phyloP scores from a whole-genome alignment of 2,329 filamentous ascomycete species.

The Cordyceps tenuipes region DNA sequence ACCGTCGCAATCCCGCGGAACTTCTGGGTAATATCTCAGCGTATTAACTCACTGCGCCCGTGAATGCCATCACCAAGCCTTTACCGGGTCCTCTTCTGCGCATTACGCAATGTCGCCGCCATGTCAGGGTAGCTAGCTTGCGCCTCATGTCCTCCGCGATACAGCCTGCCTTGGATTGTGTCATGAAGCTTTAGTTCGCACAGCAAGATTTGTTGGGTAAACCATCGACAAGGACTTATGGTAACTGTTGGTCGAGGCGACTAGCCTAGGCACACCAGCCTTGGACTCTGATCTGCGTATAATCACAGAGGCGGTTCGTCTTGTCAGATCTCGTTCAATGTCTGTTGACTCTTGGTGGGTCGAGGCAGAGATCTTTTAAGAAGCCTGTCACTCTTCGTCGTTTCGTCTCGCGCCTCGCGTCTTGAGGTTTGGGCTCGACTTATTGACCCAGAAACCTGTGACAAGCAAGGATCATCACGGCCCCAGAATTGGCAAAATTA shows the following conservation, averaged over 20 bases:
- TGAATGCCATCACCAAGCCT: not conserved
- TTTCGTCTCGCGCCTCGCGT: slow-evolving; percentile 4
- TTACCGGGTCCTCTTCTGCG: not conserved
- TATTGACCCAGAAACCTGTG: not conserved
- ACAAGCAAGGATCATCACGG: not conserved
- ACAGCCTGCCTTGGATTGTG: slow-evolving; percentile 2
- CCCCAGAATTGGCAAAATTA: not conserved
- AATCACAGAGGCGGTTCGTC: not conserved
- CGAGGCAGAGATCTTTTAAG: not conserved
- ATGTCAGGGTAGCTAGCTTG: not conserved
- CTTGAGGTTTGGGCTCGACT: not conserved
- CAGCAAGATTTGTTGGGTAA: not conserved
- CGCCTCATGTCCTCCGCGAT: not conserved
- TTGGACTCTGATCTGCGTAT: not conserved
- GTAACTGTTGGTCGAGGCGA: not conserved
- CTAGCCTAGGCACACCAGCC: not conserved
- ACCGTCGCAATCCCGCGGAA: slow-evolving; percentile 2
- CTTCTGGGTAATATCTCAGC: slow-evolving; percentile 5
- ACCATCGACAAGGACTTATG: not conserved
- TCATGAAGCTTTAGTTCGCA: not conserved
- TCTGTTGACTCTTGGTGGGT: not conserved
- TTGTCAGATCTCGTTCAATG: not conserved
- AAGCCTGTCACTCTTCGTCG: not conserved
- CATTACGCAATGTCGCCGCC: not conserved
- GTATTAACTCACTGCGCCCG: not conserved